Evolutionary conservation across 441 rosid species (phyloP).

Genomic region (Arabidopsis hybrid): DNA sequence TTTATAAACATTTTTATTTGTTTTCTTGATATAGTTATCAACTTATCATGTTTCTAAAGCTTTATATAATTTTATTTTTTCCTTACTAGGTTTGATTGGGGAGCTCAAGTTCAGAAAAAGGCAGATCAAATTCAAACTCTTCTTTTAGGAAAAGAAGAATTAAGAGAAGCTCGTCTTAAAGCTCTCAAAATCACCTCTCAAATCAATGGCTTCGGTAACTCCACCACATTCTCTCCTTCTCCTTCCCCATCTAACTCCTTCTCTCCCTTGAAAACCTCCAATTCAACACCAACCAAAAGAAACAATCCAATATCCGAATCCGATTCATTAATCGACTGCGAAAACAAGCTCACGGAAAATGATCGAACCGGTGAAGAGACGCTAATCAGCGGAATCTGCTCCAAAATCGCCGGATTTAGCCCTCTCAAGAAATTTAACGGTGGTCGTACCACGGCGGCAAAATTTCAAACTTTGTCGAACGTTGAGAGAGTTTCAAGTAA

Average conservation of each 20-base stretch:
- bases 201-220: constrained; percentile 35
- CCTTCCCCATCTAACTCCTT: neutral
- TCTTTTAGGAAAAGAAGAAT: constrained; percentile 24
- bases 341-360: neutral
- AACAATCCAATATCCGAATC: neutral
- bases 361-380: constrained; percentile 15
- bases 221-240: neutral
- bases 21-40: neutral
- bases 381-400: constrained; percentile 21
- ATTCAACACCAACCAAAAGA: neutral
- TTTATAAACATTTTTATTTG: neutral
- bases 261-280: neutral
- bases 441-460: neutral
- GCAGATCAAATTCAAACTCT: constrained; percentile 20
- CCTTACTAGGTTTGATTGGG: constrained; percentile 12
- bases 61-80: neutral
- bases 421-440: constrained; percentile 20
- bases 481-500: constrained; percentile 23
- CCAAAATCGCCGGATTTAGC: constrained; percentile 15
- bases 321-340: neutral
- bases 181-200: constrained; percentile 28
- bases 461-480: constrained; percentile 21
- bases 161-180: constrained; percentile 31
- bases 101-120: constrained; percentile 26
- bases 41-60: neutral